Conservation (phyloP, 495 filamentous ascomycete genomes). For the Amniculicola lignicola region DNA sequence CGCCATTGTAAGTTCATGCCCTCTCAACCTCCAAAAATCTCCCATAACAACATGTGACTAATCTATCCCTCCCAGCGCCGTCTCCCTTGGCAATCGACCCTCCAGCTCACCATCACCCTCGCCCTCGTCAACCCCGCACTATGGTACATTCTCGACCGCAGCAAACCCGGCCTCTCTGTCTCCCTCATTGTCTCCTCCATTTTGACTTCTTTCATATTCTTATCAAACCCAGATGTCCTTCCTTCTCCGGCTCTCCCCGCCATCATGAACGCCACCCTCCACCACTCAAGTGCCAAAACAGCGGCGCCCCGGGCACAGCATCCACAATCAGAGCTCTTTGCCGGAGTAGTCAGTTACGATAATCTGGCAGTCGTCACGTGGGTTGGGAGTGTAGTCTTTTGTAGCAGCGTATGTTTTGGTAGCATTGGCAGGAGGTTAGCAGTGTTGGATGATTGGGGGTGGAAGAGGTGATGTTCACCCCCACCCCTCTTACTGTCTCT, state of each 20-base stretch:
- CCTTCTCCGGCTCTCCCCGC: conserved; percentile 53
- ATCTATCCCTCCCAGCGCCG: conserved; percentile 61
- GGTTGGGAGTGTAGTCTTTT: conserved; percentile 90
- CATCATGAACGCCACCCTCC: conserved; percentile 16
- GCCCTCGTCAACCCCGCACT: conserved; percentile 89
- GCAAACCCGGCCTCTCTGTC: conserved; percentile 75
- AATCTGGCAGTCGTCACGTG: conserved; percentile 76
- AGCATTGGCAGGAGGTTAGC: conserved; percentile 83
- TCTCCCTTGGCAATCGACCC: conserved; percentile 88
- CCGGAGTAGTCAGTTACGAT: conserved; percentile 64
- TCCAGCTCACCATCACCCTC: conserved; percentile 87
- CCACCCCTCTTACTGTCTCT: too few relatives aligned
- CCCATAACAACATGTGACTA: conserved; percentile 11
- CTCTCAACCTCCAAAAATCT: conserved; percentile 5
- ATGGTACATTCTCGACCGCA: conserved; percentile 94
- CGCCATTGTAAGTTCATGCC: conserved; percentile 70
- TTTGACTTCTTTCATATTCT: conserved; percentile 70
- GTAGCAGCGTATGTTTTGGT: conserved; percentile 91
- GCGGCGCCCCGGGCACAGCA: neutral
- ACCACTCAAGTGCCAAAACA: neutral
- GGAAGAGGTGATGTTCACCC: neutral
- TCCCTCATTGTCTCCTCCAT: conserved; percentile 65
- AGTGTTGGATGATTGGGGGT: conserved; percentile 20
- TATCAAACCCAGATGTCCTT: conserved; percentile 71
- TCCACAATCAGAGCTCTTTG: conserved; percentile 41